Evolutionary conservation across 768 basidiomycete species (phyloP).

Genomic region (Xerocomellus chrysenteron): DNA sequence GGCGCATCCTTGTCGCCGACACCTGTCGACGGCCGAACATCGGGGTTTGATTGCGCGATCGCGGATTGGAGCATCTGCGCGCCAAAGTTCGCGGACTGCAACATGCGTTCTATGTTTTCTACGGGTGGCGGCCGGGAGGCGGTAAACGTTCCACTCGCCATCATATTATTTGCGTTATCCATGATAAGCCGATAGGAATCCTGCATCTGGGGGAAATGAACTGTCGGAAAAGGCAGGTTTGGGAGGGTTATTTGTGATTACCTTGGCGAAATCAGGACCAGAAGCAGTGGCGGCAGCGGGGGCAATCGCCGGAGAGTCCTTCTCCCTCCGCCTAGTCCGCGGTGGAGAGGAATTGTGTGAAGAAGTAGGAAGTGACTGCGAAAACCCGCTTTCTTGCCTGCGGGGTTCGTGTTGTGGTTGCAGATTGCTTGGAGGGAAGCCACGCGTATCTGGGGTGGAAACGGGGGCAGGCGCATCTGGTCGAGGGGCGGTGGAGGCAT

Average conservation of each 20-base stretch:
- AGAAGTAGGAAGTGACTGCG: slow-evolving; percentile 24
- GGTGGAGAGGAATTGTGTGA: slow-evolving; percentile 29
- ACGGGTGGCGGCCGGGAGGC: slow-evolving; percentile 24
- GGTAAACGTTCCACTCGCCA: slow-evolving; percentile 22
- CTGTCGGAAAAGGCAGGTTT: slow-evolving; percentile 11
- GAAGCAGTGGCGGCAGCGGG: slow-evolving; percentile 26
- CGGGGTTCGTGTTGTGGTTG: slow-evolving; percentile 33
- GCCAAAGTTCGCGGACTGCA: slow-evolving; percentile 44
- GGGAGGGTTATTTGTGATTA: slow-evolving; percentile 13
- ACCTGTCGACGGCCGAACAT: slow-evolving; percentile 22
- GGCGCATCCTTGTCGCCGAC: slow-evolving; percentile 32
- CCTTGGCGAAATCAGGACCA: slow-evolving; percentile 45
- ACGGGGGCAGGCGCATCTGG: slow-evolving; percentile 30
- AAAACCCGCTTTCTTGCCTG: slow-evolving; percentile 34
- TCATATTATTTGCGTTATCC: slow-evolving; percentile 36
- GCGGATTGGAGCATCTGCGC: slow-evolving; percentile 33
- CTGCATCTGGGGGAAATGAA: slow-evolving; percentile 33
- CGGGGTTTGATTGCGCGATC: slow-evolving; percentile 28
- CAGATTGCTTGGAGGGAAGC: slow-evolving; percentile 26
- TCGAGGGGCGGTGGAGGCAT: slow-evolving; percentile 33
- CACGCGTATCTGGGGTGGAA: slow-evolving; percentile 32
- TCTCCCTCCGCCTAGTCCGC: slow-evolving; percentile 38
- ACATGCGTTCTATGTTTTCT: slow-evolving; percentile 44
- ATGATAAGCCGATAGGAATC: slow-evolving; percentile 47
- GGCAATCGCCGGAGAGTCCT: slow-evolving; percentile 32